These are phyloP conservation scores for Talinum fruticosum DNA, from an alignment of 148 eudicot genomes.

Conservation along the genomic window DNA sequence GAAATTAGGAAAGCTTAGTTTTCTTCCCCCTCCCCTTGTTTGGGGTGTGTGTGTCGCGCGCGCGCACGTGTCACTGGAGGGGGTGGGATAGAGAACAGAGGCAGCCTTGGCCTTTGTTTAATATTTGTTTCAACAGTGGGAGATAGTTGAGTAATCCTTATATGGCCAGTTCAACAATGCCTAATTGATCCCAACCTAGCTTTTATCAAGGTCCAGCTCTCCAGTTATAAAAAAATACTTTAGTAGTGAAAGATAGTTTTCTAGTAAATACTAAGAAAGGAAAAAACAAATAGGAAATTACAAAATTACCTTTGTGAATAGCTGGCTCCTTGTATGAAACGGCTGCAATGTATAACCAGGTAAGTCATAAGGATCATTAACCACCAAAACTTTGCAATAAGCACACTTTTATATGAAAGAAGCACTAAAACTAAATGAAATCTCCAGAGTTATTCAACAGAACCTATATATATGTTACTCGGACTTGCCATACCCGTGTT, in stretches of 20 bases:
- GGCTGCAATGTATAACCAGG: conserved; percentile 56
- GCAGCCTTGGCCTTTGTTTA: background rate
- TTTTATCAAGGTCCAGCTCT: background rate
- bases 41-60: no score
- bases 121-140: background rate
- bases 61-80: background rate
- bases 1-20: conserved; percentile 7
- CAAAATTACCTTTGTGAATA: conserved; percentile 73
- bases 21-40: background rate
- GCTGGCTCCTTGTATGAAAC: conserved; percentile 72
- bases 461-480: no score
- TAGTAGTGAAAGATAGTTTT: background rate
- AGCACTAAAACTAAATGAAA: background rate
- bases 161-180: background rate
- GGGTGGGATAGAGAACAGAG: background rate
- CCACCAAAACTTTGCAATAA: background rate
- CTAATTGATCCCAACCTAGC: background rate
- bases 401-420: background rate
- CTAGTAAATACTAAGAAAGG: background rate
- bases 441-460: background rate
- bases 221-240: background rate
- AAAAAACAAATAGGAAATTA: background rate
- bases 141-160: background rate
- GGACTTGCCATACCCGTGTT: no score
- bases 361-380: conserved; percentile 1